Evolutionary conservation across 73 alveolate genomes (phyloP).

Genomic region (Paramecium sonneborni): DNA sequence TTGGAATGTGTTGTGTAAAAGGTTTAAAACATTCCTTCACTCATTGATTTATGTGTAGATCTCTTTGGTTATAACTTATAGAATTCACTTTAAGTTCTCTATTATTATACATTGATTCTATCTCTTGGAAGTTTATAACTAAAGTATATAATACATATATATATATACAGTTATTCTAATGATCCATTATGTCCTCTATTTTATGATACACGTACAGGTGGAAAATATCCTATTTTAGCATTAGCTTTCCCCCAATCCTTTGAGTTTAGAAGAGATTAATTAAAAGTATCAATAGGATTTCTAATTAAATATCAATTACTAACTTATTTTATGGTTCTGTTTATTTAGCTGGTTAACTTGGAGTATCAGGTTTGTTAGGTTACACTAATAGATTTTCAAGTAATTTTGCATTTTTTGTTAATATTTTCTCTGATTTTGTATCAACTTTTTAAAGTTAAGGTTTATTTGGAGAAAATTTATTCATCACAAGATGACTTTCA

Average conservation of each 20-base stretch:
- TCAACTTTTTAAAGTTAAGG: background rate
- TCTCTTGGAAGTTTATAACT: slow-evolving; percentile 42
- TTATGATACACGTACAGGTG: background rate
- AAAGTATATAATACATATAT: background rate
- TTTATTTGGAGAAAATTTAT: background rate
- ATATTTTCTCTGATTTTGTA: background rate
- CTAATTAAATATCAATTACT: background rate
- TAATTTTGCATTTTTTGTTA: background rate
- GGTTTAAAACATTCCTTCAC: slow-evolving; percentile 23
- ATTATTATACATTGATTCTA: background rate
- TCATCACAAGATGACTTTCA: background rate
- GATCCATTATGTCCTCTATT: slow-evolving; percentile 15
- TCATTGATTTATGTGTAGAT: background rate
- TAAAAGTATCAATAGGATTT: slow-evolving; percentile 43
- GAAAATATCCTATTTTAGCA: background rate
- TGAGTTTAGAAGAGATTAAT: background rate
- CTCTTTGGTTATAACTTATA: background rate
- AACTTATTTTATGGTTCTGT: background rate
- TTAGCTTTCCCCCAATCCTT: slow-evolving; percentile 22
- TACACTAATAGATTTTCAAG: background rate
- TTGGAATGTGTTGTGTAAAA: slow-evolving; percentile 52
- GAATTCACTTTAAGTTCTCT: background rate
- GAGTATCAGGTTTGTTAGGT: background rate
- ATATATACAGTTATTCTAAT: background rate
- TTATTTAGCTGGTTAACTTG: background rate